phyloP scores from a whole-genome alignment of 768 basidiomycete species.

The Podaxis sp. region DNA sequence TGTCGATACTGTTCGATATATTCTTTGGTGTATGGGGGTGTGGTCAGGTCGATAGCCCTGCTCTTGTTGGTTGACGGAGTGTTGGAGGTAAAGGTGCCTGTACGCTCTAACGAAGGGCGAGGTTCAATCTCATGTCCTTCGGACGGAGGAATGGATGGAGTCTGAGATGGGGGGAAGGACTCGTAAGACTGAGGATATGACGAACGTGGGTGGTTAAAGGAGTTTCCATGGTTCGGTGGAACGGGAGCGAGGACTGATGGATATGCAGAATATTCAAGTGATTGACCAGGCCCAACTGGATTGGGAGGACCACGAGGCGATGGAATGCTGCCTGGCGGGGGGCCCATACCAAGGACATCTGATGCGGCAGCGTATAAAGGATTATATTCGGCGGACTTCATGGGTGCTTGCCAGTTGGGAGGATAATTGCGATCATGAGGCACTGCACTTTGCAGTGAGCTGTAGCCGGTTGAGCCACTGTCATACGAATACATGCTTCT shows the following conservation, averaged over 20 bases:
- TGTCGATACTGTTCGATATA: constrained; percentile 98
- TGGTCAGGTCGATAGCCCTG: constrained; percentile 79
- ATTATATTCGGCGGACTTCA: constrained; percentile 45
- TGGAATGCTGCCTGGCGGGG: constrained; percentile 43
- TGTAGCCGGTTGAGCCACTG: constrained; percentile 18
- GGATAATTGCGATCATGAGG: constrained; percentile 38
- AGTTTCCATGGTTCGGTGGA: constrained; percentile 16
- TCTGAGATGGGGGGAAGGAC: constrained; percentile 25
- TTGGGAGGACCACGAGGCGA: constrained; percentile 20
- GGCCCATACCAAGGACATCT: constrained; percentile 76
- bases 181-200: constrained; percentile 21
- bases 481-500: constrained; percentile 35
- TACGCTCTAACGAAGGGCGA: constrained; percentile 56
- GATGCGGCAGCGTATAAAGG: constrained; percentile 75
- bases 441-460: constrained; percentile 17
- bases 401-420: constrained; percentile 27
- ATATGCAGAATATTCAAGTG: constrained; percentile 21
- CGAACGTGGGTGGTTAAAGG: constrained; percentile 15
- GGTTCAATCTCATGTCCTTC: constrained; percentile 55
- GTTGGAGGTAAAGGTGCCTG: constrained; percentile 57
- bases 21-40: constrained; percentile 90
- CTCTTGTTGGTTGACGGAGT: constrained; percentile 61
- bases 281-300: constrained; percentile 10
- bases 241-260: constrained; percentile 16
- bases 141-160: constrained; percentile 14